Base-by-base conservation (phyloP, 139 green algal species). In the Diplosphaera chodatii region DNA sequence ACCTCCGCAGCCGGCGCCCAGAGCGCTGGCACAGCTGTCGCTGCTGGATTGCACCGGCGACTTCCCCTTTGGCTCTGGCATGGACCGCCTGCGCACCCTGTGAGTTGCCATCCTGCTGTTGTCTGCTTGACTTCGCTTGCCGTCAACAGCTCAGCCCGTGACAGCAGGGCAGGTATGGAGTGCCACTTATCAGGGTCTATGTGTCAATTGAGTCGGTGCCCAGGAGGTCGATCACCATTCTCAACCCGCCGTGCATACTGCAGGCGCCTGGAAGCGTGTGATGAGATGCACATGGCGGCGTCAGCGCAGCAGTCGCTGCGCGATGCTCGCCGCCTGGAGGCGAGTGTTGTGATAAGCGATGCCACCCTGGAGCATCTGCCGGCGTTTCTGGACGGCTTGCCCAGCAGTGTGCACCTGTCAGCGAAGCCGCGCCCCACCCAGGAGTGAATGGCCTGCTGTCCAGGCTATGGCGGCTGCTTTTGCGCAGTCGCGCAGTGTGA, bases 231-330 rank as follows among this genome's bases (percentile, higher is more conserved):
- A n/a, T n/a, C n/a, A n/a, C n/a, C n/a, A n/a, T n/a, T n/a, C n/a
- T n/a, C n/a, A n/a, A n/a, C n/a, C n/a, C n/a, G n/a, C n/a, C n/a
- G n/a, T n/a, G n/a, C n/a, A n/a, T n/a, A 23, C 48, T 25, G 3
- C 18, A 59, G 48, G 48, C 48, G 48, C 13, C 48, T 59, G 48
- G 48, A 59, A 18, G 48, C 48, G 18, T 59, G 48, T 18, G 48
- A 59, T 25, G 48, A 59, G 48, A 59, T 59, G 48, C 48, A 59
- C 48, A 59, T 59, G 48, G 48, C 48, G 48, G 48, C 48, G 48
- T 23, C 48, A 5, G 13, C 48, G 48, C 13, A 27, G 48, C 48
- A 59, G 48, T 10, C 48, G 48, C 8, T 59, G 10, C 48, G 48
- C 48, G 48, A 59, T 3, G 48, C 48, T 18, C 22, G 25, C 13